Evolutionary conservation across 1,284 basidiomycete species (phyloP).

Genomic region (Naganishia albida): DNA sequence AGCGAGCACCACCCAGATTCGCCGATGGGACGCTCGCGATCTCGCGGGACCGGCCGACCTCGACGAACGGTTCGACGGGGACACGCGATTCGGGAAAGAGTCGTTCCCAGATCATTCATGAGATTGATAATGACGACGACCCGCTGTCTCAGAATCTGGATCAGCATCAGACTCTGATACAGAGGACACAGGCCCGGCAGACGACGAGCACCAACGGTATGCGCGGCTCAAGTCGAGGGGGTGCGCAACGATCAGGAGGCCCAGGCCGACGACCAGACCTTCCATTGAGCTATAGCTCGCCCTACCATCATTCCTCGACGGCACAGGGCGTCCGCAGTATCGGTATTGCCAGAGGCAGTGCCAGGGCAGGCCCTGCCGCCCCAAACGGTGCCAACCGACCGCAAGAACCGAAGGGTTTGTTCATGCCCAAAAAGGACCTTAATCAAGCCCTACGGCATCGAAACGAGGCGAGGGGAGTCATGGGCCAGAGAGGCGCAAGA

Average conservation of each 20-base stretch:
- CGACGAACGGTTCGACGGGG: neutral
- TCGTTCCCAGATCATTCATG: neutral
- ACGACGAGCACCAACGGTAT: neutral
- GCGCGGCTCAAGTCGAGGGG: neutral
- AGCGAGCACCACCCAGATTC: constrained; percentile 11
- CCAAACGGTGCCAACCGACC: neutral
- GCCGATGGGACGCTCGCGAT: neutral
- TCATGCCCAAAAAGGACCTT: neutral
- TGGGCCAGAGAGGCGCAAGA: no score
- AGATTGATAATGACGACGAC: constrained; percentile 10
- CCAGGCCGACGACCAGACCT: neutral
- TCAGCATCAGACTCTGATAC: constrained; percentile 3
- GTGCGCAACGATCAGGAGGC: neutral
- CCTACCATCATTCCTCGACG: neutral
- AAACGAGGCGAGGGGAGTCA: neutral
- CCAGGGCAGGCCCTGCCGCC: neutral
- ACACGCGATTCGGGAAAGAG: neutral
- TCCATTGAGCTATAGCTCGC: neutral
- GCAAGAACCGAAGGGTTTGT: neutral
- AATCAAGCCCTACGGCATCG: neutral
- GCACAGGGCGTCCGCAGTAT: neutral
- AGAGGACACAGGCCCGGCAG: constrained; percentile 10
- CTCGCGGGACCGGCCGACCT: neutral
- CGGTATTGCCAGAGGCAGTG: neutral
- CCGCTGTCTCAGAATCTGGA: constrained; percentile 5